These are phyloP conservation scores for Prunus mume DNA, from an alignment of 306 rosid genomes.

Conservation along the genomic window DNA sequence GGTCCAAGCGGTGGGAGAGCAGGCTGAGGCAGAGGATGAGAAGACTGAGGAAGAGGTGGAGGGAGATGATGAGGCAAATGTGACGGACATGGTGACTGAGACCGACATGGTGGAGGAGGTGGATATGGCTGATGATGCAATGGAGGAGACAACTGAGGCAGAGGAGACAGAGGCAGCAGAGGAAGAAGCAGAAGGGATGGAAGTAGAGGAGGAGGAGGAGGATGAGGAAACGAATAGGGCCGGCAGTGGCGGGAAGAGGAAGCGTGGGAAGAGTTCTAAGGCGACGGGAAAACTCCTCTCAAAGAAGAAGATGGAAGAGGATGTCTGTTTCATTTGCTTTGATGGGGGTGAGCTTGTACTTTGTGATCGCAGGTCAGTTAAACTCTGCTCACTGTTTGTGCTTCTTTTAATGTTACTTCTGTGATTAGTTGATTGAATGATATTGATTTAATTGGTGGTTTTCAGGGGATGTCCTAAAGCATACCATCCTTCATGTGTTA, in stretches of 20 bases:
- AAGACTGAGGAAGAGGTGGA: background rate
- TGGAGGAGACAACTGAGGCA: slow-evolving; percentile 27
- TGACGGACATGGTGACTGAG: slow-evolving; percentile 1
- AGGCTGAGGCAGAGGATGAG: slow-evolving; percentile 3
- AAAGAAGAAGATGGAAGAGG: slow-evolving; percentile 84
- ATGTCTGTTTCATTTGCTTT: slow-evolving; percentile 97
- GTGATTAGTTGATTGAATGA: slow-evolving; percentile 13
- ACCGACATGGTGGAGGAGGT: slow-evolving; percentile 14
- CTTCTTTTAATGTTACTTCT: slow-evolving; percentile 1
- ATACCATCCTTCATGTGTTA: slow-evolving; percentile 90
- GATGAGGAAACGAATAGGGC: slow-evolving; percentile 29
- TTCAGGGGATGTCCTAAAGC: slow-evolving; percentile 98
- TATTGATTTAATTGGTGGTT: slow-evolving; percentile 15
- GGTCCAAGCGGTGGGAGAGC: background rate
- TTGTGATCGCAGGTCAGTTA: slow-evolving; percentile 80
- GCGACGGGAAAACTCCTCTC: slow-evolving; percentile 42
- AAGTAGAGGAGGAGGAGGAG: slow-evolving; percentile 34
- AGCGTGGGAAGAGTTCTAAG: slow-evolving; percentile 68
- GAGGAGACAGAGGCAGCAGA: slow-evolving; percentile 38
- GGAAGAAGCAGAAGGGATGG: slow-evolving; percentile 49
- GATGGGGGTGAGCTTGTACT: slow-evolving; percentile 99
- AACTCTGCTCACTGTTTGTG: background rate
- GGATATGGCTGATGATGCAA: slow-evolving; percentile 4
- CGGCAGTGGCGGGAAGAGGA: slow-evolving; percentile 65
- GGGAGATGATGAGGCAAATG: slow-evolving; percentile 1